Conservation (phyloP, 2,329 filamentous ascomycete species). For the Neophaeococcomyces aloes region DNA sequence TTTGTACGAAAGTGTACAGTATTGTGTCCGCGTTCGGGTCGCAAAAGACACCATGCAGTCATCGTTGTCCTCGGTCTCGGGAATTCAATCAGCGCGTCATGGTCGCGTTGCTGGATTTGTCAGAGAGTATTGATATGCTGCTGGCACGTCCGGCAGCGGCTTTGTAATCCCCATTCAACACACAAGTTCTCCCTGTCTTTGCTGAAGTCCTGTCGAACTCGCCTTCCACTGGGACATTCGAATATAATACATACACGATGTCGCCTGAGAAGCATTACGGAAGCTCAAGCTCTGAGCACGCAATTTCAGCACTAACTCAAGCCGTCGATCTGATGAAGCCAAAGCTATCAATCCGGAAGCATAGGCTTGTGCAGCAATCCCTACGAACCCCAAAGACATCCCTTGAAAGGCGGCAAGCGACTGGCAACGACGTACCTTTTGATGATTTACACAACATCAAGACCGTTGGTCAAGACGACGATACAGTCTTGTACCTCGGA, state of each 20-base stretch:
- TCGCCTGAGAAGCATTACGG: background rate
- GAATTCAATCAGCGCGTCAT: too few relatives aligned
- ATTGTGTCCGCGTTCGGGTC: too few relatives aligned
- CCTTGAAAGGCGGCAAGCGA: background rate
- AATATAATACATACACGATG: background rate
- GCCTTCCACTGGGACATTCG: background rate
- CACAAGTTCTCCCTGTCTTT: too few relatives aligned
- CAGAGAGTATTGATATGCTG: too few relatives aligned
- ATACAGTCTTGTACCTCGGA: slow-evolving; percentile 66
- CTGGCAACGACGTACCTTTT: background rate
- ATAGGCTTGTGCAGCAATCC: slow-evolving; percentile 1
- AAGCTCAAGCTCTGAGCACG: background rate
- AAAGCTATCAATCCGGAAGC: background rate
- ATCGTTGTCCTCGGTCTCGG: too few relatives aligned
- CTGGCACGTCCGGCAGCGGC: too few relatives aligned
- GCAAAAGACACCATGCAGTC: too few relatives aligned
- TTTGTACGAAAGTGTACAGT: too few relatives aligned
- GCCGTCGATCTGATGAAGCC: background rate
- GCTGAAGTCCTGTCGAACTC: too few relatives aligned
- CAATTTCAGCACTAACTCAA: background rate
- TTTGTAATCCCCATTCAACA: too few relatives aligned
- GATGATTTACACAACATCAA: background rate
- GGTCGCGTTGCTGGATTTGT: too few relatives aligned
- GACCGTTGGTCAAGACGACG: background rate
- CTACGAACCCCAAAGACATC: background rate